Percentiles rank a stretch among this genome's conserved stretches.
These are phyloP conservation scores for Kluyveromyces marxianus DNA, from an alignment of 1,139 yeast genomes.

Conservation along the genomic window DNA sequence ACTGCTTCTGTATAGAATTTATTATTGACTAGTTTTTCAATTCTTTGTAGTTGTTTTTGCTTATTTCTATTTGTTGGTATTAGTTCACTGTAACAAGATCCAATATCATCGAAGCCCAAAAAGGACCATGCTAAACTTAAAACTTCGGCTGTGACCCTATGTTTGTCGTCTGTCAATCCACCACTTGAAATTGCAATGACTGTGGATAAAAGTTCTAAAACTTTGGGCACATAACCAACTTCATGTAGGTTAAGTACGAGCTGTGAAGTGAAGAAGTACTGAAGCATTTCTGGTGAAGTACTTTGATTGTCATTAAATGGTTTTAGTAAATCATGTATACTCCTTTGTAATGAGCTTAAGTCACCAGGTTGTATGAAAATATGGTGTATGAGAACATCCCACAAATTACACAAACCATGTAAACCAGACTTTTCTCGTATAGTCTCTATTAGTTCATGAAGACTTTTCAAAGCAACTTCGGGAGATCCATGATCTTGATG, in stretches of 20 bases:
- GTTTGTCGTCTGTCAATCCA: neutral
- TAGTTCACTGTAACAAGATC: conserved; percentile 1
- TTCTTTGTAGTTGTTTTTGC: neutral
- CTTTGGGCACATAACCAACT: neutral
- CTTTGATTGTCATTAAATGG: conserved; percentile 1
- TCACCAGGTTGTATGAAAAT: conserved; percentile 1
- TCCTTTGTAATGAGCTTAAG: neutral
- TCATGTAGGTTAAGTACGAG: neutral
- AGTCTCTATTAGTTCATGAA: conserved; percentile 80
- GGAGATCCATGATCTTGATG: conserved; percentile 49
- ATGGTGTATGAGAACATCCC: conserved; percentile 4
- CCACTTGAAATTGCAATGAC: neutral
- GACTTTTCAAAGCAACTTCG: conserved; percentile 68
- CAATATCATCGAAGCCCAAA: conserved; percentile 3
- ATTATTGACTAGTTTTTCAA: neutral
- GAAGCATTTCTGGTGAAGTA: neutral
- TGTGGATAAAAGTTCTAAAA: neutral
- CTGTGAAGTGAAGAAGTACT: conserved; percentile 2
- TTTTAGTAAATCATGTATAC: conserved; percentile 1
- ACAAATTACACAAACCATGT: conserved; percentile 1
- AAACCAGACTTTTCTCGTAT: conserved; percentile 59
- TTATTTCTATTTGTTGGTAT: neutral
- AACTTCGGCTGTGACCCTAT: neutral
- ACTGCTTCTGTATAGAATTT: conserved; percentile 4
- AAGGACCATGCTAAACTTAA: neutral